These are phyloP conservation scores for Pulveroboletus sp. DNA, from an alignment of 768 basidiomycete species.

Conservation along the genomic window DNA sequence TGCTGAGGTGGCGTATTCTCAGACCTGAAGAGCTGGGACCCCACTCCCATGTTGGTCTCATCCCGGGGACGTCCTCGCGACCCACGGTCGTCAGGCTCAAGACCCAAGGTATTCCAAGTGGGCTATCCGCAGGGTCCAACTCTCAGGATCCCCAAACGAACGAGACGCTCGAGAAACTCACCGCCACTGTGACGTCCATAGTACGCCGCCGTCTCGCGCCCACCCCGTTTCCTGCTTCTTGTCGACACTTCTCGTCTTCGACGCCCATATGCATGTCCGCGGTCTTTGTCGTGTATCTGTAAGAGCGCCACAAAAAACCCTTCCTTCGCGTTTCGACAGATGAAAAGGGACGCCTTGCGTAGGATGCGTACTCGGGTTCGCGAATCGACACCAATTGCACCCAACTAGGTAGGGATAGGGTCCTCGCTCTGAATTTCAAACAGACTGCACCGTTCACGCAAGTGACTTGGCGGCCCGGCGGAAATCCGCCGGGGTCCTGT, in stretches of 20 bases:
- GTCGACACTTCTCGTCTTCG: too few species aligned
- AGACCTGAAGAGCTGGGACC: neutral
- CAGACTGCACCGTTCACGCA: too few species aligned
- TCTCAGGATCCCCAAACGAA: neutral
- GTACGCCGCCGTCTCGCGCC: too few species aligned
- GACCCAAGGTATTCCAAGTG: neutral
- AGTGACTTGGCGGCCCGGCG: too few species aligned
- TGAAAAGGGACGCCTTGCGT: too few species aligned
- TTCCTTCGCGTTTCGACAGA: neutral
- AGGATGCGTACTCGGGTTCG: too few species aligned
- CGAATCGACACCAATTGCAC: too few species aligned
- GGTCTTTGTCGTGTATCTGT: neutral
- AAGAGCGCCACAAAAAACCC: neutral
- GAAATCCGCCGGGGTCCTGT: too few species aligned
- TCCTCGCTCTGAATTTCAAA: too few species aligned
- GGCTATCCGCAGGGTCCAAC: neutral
- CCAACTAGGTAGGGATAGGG: too few species aligned
- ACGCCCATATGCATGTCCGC: slow-evolving; percentile 2
- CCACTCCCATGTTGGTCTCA: neutral
- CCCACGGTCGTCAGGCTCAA: neutral
- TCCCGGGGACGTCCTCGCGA: neutral
- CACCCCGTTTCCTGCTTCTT: neutral
- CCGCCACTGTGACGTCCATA: too few species aligned
- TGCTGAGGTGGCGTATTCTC: neutral
- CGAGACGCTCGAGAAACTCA: neutral